Evolutionary conservation across 2,329 filamentous ascomycete species (phyloP), one percentile per base, ranked within the genome.

Genomic region (Xylaria digitata): DNA sequence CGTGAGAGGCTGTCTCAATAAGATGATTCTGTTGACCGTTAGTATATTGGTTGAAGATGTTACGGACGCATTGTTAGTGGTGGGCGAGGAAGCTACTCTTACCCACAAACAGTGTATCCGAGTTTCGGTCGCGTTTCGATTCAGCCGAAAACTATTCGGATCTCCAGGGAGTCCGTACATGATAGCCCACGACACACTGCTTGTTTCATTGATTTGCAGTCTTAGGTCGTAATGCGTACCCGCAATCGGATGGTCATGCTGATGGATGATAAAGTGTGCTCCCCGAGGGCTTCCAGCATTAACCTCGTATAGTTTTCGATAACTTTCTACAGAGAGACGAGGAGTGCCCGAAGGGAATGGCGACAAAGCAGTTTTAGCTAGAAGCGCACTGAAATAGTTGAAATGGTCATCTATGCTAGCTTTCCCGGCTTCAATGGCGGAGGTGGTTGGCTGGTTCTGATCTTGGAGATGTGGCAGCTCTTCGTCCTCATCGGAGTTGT

Each of bases 221-320:
- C 90, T 83, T 21, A 92, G 81, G 76, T 92, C 90, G 80, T 92
- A 91, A 75, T 90, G 88, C 0, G 84, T 83, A 26, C 90, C 89
- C 9, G 90, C 89, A 49, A 91, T 76, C 1, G 90, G 90, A 74
- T 92, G 90, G 73, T 92, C 89, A 75, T 93, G 90, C 74, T 93
- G 90, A 75, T 92, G 89, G 43, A 92, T 84, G 58, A 92, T 86
- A 73, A 92, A 92, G 75, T 90, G 87, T 8, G 82, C 79, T 19
- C 83, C 83, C 17, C 62, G 49, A 3, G 65, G 46, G 50, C 63
- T 78, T 19, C 75, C 77, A 1, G 71, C 72, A 53, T 78, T 78
- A n/a, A 61, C 56, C 4, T 72, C 68, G 62, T 83, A 85, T 7
- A 84, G 77, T 8, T 72, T 66, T 3, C 72, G 68, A 70, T 82